Percentiles rank a stretch among this genome's conserved stretches.
phyloP scores from a whole-genome alignment of 208 protist genomes.

The Tetramitus jugosus region DNA sequence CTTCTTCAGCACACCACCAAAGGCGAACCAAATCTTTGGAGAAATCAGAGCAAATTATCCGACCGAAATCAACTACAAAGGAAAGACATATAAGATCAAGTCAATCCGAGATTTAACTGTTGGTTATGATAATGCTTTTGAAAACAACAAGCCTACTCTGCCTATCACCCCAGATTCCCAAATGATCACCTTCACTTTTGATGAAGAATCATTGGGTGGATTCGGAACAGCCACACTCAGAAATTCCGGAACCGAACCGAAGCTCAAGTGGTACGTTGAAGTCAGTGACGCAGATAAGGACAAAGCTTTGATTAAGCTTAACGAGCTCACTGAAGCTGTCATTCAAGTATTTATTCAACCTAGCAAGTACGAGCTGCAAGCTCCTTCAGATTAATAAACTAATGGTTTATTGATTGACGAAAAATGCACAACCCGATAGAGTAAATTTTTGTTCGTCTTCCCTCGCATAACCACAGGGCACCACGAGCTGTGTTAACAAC shows the following conservation, averaged over 20 bases:
- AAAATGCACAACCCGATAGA: too few relatives aligned
- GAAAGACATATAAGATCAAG: constrained; percentile 34
- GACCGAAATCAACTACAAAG: constrained; percentile 51
- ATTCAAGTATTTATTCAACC: too few relatives aligned
- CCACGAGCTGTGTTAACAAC: neutral
- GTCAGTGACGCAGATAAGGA: neutral
- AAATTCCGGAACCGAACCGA: constrained; percentile 93
- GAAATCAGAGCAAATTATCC: constrained; percentile 23
- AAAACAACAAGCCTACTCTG: constrained; percentile 56
- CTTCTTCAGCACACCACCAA: constrained; percentile 66
- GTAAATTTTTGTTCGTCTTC: too few relatives aligned
- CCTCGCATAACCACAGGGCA: neutral
- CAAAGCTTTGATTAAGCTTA: neutral
- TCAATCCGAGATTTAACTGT: constrained; percentile 74
- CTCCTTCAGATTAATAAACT: too few relatives aligned
- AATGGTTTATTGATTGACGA: too few relatives aligned
- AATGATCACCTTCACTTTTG: constrained; percentile 91
- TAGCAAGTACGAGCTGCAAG: too few relatives aligned
- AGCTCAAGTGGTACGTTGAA: constrained; percentile 85
- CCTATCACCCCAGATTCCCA: constrained; percentile 57
- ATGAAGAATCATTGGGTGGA: constrained; percentile 72
- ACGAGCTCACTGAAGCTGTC: neutral
- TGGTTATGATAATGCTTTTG: constrained; percentile 60
- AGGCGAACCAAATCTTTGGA: constrained; percentile 57
- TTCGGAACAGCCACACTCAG: constrained; percentile 83